phyloP scores from a whole-genome alignment of 345 rosid species.

The Ailanthus altissimus region DNA sequence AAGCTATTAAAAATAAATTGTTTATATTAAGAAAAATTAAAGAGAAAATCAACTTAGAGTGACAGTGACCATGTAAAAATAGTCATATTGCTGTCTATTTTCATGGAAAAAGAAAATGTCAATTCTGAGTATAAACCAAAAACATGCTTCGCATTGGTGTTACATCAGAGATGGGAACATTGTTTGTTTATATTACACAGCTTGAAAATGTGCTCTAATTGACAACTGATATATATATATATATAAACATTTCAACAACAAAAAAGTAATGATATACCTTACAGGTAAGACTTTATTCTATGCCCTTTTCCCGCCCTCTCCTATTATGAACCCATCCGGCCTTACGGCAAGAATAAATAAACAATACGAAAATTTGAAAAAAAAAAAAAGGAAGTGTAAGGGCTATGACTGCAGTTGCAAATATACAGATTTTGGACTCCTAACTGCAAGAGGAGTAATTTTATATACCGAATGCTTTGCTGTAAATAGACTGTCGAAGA shows the following conservation, averaged over 20 bases:
- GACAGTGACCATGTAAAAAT: too few relatives aligned
- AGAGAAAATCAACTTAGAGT: too few relatives aligned
- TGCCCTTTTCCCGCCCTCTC: background rate
- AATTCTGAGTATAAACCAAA: too few relatives aligned
- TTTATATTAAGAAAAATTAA: too few relatives aligned
- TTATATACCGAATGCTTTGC: constrained; percentile 19
- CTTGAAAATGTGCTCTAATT: background rate
- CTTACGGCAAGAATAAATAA: constrained; percentile 19
- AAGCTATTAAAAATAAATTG: too few relatives aligned
- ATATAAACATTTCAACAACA: background rate
- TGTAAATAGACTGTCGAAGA: background rate
- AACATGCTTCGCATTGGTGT: too few relatives aligned
- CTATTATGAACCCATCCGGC: background rate
- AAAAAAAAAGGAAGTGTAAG: background rate
- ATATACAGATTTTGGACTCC: constrained; percentile 13
- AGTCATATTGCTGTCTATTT: too few relatives aligned
- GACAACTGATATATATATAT: background rate
- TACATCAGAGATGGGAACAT: background rate
- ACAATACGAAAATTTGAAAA: background rate
- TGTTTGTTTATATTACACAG: background rate
- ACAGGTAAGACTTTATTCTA: background rate
- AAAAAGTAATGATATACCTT: background rate
- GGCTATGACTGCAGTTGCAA: background rate
- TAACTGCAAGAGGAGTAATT: background rate
- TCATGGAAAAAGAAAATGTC: too few relatives aligned